Conservation (phyloP, 257 asterid genomes). For the Penstemon davidsonii region DNA sequence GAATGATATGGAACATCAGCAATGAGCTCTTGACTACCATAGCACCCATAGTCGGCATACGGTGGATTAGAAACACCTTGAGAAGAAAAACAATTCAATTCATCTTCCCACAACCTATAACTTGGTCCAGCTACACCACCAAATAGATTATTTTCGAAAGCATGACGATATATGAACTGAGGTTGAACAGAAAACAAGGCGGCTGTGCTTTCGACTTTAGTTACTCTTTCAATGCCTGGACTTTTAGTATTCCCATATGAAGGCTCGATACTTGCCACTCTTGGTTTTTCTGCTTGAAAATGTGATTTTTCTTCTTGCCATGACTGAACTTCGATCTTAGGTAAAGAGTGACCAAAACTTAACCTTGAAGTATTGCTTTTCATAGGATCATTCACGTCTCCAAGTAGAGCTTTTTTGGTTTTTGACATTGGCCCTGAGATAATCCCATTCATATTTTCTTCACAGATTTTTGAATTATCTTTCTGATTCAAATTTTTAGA, state of each 20-base stretch:
- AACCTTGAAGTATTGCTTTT: conserved; percentile 34
- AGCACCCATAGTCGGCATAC: conserved; percentile 27
- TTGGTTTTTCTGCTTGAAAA: conserved; percentile 31
- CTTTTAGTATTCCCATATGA: conserved; percentile 26
- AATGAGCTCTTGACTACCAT: conserved; percentile 40
- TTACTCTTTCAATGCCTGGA: conserved; percentile 30
- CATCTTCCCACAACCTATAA: conserved; percentile 50
- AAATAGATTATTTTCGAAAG: conserved; percentile 36
- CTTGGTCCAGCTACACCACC: conserved; percentile 37
- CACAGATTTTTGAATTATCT: conserved; percentile 37
- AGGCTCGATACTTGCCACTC: conserved; percentile 24
- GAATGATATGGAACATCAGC: conserved; percentile 44
- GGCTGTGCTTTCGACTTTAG: conserved; percentile 33
- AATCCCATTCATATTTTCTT: conserved; percentile 35
- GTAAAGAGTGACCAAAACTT: conserved; percentile 35
- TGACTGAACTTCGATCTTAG: conserved; percentile 35
- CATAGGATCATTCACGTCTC: conserved; percentile 39
- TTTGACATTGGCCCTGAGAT: conserved; percentile 37
- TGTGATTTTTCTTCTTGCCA: conserved; percentile 45
- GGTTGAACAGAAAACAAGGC: conserved; percentile 45
- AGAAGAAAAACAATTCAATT: conserved; percentile 26
- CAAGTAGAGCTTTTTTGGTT: conserved; percentile 29
- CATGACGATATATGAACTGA: conserved; percentile 27
- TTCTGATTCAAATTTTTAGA: conserved; percentile 35
- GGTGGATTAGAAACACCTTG: conserved; percentile 44